These are phyloP conservation scores for Arabidopsis suecica DNA, from an alignment of 345 rosid species.

Conservation along the genomic window DNA sequence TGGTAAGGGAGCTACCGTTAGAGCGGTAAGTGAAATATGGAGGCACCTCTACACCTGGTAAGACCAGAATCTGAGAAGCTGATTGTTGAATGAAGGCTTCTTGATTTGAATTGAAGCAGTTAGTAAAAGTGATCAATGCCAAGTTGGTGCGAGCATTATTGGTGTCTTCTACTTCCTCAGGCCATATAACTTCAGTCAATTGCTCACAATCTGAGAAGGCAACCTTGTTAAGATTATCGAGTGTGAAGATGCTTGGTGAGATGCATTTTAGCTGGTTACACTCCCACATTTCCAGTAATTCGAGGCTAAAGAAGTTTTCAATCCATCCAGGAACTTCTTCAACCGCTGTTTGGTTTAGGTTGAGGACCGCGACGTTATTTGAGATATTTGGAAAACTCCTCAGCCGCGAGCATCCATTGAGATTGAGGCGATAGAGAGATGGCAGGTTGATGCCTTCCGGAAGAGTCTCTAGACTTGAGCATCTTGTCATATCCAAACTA, in stretches of 20 bases:
- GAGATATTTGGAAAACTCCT: conserved; percentile 32
- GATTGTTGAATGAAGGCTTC: conserved; percentile 24
- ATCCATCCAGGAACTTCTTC: conserved; percentile 29
- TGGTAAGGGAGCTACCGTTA: not conserved
- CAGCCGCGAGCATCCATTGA: conserved; percentile 25
- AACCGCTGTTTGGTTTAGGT: conserved; percentile 5
- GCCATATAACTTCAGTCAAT: not conserved
- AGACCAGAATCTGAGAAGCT: conserved; percentile 1
- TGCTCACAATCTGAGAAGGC: conserved; percentile 26
- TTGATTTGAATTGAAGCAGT: conserved; percentile 9
- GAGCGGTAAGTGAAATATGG: conserved; percentile 2
- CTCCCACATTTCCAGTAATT: conserved; percentile 1
- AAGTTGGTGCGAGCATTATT: not conserved
- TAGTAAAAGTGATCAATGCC: conserved; percentile 24
- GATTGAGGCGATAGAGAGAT: conserved; percentile 29
- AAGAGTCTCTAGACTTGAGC: conserved; percentile 29
- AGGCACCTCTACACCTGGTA: conserved; percentile 31
- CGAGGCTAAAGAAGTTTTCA: not conserved
- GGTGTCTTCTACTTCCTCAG: conserved; percentile 13
- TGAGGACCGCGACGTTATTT: not conserved
- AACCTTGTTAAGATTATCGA: conserved; percentile 4
- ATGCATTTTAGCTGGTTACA: conserved; percentile 16
- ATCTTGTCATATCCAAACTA: conserved; percentile 6
- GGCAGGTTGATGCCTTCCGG: conserved; percentile 12
- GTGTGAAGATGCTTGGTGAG: conserved; percentile 23